Evolutionary conservation across 345 rosid species (phyloP).

Genomic region (Populus euphratica): DNA sequence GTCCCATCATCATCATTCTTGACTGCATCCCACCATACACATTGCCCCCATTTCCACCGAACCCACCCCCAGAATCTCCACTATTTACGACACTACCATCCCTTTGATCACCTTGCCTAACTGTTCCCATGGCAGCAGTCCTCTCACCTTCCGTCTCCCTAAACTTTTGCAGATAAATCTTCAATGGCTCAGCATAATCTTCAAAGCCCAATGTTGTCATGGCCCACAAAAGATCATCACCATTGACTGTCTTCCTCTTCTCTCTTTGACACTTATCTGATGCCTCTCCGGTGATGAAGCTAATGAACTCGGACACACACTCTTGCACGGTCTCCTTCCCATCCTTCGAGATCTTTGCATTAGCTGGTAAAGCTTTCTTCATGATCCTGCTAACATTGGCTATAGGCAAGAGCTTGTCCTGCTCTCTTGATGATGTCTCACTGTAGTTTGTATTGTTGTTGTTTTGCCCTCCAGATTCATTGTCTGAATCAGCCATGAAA

Average conservation of each 20-base stretch:
- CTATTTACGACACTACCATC: neutral
- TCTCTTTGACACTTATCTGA: slow-evolving; percentile 18
- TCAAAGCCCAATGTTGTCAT: slow-evolving; percentile 16
- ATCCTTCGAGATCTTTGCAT: slow-evolving; percentile 15
- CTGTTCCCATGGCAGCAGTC: neutral
- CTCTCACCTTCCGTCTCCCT: slow-evolving; percentile 15
- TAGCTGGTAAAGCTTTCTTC: slow-evolving; percentile 7
- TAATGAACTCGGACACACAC: slow-evolving; percentile 15
- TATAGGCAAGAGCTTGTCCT: slow-evolving; percentile 14
- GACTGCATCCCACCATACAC: neutral
- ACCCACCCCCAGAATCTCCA: neutral
- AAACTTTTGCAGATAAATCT: slow-evolving; percentile 6
- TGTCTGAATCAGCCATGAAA: slow-evolving; percentile 15
- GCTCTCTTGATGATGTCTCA: slow-evolving; percentile 9
- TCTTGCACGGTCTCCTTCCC: slow-evolving; percentile 19
- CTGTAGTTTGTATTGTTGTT: neutral
- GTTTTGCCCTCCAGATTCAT: slow-evolving; percentile 9
- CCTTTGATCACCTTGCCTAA: neutral
- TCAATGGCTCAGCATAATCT: slow-evolving; percentile 14
- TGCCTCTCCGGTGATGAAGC: slow-evolving; percentile 20
- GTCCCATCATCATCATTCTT: neutral
- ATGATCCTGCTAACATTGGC: slow-evolving; percentile 14
- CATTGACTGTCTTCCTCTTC: slow-evolving; percentile 13
- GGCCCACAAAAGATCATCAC: slow-evolving; percentile 5
- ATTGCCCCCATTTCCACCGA: neutral